Base-by-base conservation (phyloP, 805 yeast genomes). In the Lipomyces japonicus region DNA sequence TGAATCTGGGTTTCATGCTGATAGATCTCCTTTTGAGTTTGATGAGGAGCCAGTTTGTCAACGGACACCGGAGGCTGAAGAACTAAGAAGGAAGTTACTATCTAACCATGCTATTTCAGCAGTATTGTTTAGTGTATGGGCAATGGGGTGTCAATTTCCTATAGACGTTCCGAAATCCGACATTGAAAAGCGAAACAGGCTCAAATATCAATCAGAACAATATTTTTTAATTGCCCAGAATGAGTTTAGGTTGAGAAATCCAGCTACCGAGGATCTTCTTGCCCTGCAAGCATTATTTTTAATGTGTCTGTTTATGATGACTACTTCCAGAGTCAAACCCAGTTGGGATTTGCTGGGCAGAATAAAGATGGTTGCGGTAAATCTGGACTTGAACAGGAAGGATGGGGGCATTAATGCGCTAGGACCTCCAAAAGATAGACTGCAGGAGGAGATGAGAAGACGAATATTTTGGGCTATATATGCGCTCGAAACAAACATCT, bases 401-500 rank as follows among this genome's bases (percentile, higher is more conserved):
- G 49, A 42, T 19, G 37, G 34, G 4, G 18, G 4, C 12, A 2
- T 12, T 10, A 18, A 16, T 16, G 46, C 46, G 3, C 24, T 28
- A 16, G 41, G 39, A 6, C 37, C 37, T 6, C 23, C 41, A 18
- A 35, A 43, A 10, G 46, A 46, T 6, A 19, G 34, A 5, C 18
- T 25, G 7, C 28, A 21, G 19, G 12, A 14, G 10, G 57, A 53
- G 40, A 47, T 53, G 5, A 31, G 48, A 10, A 53, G 50, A 31
- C 47, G 57, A 4, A 35, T 36, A 21, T 53, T 53, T 26, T 53
- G 57, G 57, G 50, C 50, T 3, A 34, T 53, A 6, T 53, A 53
- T 24, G 50, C 54, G 14, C 40, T 51, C 9, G 57, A 53, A 14
- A 40, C 55, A 18, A 39, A 53, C 36, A 40, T 53, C 48, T 53